Conservation (phyloP, 495 filamentous ascomycete species). For the Pyrenula aspistea region DNA sequence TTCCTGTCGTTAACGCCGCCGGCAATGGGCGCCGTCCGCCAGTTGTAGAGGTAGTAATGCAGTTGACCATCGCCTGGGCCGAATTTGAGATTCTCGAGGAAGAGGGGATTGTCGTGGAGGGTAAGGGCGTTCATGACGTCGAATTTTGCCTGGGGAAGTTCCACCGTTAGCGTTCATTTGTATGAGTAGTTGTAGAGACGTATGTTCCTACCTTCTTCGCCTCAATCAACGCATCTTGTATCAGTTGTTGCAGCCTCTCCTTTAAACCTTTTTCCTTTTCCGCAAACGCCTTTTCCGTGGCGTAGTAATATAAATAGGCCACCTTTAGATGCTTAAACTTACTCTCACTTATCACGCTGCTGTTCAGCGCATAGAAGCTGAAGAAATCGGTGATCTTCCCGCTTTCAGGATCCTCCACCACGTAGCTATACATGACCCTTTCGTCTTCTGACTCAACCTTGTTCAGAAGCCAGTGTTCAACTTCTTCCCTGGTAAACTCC, state of each 20-base stretch:
- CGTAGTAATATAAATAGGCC: conserved; percentile 95
- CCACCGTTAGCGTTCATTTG: neutral
- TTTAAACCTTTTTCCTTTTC: conserved; percentile 48
- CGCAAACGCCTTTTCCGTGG: conserved; percentile 66
- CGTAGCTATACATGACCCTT: conserved; percentile 83
- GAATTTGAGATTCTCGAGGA: conserved; percentile 86
- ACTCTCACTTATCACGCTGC: conserved; percentile 53
- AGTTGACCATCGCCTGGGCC: conserved; percentile 86
- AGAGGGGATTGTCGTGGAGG: conserved; percentile 82
- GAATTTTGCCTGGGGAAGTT: conserved; percentile 50
- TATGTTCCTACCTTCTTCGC: conserved; percentile 53
- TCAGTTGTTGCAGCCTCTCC: conserved; percentile 57
- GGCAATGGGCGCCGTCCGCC: conserved; percentile 65
- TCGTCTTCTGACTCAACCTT: conserved; percentile 47
- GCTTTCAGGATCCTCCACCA: conserved; percentile 64
- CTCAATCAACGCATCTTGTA: conserved; percentile 76
- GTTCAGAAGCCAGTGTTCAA: conserved; percentile 79
- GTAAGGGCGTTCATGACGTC: conserved; percentile 97
- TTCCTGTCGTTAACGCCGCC: conserved; percentile 77
- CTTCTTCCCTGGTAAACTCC: conserved; percentile 63
- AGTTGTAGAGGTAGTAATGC: conserved; percentile 96
- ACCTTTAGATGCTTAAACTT: conserved; percentile 70
- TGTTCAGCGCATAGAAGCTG: conserved; percentile 92
- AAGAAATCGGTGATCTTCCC: conserved; percentile 91
- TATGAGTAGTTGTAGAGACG: neutral